These are phyloP conservation scores for Candida railenensis DNA, from an alignment of 805 yeast genomes.

Conservation along the genomic window DNA sequence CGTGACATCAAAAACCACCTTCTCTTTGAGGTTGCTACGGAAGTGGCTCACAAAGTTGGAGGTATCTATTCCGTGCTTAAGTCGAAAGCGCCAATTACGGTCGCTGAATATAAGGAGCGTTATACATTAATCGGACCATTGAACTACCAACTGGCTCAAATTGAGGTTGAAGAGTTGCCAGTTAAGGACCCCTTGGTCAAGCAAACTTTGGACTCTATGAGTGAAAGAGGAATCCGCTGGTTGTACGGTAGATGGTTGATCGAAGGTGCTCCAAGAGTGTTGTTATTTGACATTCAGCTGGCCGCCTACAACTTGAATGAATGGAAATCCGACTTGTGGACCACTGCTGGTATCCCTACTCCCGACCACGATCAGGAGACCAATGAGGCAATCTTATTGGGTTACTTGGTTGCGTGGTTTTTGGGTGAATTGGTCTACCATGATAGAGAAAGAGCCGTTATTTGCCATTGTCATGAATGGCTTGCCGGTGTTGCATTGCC, in stretches of 20 bases:
- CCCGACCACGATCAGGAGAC: constrained; percentile 88
- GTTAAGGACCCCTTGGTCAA: constrained; percentile 55
- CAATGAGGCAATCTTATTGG: constrained; percentile 88
- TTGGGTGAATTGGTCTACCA: constrained; percentile 87
- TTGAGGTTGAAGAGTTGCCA: constrained; percentile 77
- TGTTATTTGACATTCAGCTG: constrained; percentile 81
- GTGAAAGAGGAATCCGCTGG: constrained; percentile 74
- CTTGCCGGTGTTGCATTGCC: constrained; percentile 96
- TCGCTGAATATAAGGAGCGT: constrained; percentile 85
- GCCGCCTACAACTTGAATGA: constrained; percentile 72
- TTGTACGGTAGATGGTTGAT: constrained; percentile 95
- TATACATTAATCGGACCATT: constrained; percentile 87
- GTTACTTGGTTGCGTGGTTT: constrained; percentile 96
- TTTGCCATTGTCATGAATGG: constrained; percentile 98
- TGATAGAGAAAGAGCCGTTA: constrained; percentile 84
- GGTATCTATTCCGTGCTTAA: constrained; percentile 96
- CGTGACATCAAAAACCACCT: constrained; percentile 87
- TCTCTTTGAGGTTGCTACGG: constrained; percentile 93
- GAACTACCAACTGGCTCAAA: constrained; percentile 68
- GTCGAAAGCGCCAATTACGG: constrained; percentile 95
- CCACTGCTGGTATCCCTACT: constrained; percentile 85
- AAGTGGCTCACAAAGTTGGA: constrained; percentile 96
- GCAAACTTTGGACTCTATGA: constrained; percentile 74
- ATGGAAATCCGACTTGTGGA: constrained; percentile 95
- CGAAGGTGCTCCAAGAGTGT: constrained; percentile 95